Evolutionary conservation across 768 basidiomycete genomes (phyloP), one percentile per base, ranked within the genome.

Genomic region (Boletellus ananas): DNA sequence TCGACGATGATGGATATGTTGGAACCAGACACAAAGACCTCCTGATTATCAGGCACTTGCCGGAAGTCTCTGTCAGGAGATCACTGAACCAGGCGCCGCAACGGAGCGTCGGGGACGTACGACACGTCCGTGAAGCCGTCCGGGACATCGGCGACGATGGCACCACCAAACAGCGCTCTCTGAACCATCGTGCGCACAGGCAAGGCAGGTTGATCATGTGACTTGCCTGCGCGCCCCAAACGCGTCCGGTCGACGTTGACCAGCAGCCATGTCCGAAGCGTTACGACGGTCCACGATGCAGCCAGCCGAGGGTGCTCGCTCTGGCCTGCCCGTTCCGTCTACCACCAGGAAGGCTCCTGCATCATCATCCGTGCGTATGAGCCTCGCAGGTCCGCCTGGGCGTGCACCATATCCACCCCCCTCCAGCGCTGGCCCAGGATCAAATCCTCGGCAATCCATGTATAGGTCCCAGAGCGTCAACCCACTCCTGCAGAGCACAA

Each of bases 41-140:
- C 96, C 68, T 99, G 95, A 4, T 83, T 92, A 64, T 98, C 88
- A 13, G 96, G 94, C 12, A 99, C 75, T 70, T 97, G 90, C 47
- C 95, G 90, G 6, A 84, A 51, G 43, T 76, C 71, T 51, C 85
- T 86, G 61, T 46, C 31, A 34, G 8, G 18, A 18, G 18, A 35
- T 55, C 34, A 45, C 4, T 18, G 34, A 16, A 36, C 18, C 41
- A 34, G 25, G 21, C 4, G 43, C 18, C 20, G 11, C 31, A 17
- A 44, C 3, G 7, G 12, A 4, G 18, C 25, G 77, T 34, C 25
- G 27, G 16, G 34, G 17, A 71, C 90, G 54, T 71, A 96, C 95
- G 93, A 90, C 45, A 85, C 92, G 71, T 99, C 95, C 47, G 90
- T 58, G 52, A 91, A 79, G 50, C 68, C 52, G 1, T 56, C 18